These are phyloP conservation scores for Vigna angularis DNA, from an alignment of 306 rosid species.

Conservation along the genomic window DNA sequence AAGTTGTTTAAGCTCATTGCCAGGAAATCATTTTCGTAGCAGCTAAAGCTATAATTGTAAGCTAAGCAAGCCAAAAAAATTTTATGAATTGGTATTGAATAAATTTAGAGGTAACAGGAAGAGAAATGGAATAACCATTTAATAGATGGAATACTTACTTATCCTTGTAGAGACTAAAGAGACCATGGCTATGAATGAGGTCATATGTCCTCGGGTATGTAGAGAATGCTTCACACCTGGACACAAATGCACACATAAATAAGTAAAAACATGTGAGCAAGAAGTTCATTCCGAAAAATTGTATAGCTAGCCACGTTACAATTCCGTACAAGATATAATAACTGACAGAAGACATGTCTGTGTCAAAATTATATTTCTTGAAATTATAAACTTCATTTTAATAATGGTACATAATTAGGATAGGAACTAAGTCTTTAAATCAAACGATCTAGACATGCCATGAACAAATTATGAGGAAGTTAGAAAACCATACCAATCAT, in stretches of 20 bases:
- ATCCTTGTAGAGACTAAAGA: conserved; percentile 81
- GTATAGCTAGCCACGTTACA: conserved; percentile 18
- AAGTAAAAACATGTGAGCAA: conserved; percentile 7
- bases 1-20: conserved; percentile 31
- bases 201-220: conserved; percentile 97
- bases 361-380: neutral
- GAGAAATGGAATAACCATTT: conserved; percentile 21
- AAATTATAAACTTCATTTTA: neutral
- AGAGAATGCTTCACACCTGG: conserved; percentile 94
- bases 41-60: conserved; percentile 7
- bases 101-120: conserved; percentile 25
- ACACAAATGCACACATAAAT: conserved; percentile 35
- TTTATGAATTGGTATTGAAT: conserved; percentile 7
- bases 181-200: conserved; percentile 87
- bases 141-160: conserved; percentile 62
- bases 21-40: conserved; percentile 26
- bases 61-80: conserved; percentile 18
- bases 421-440: neutral
- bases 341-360: neutral
- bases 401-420: neutral
- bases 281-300: neutral
- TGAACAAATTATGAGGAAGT: conserved; percentile 20
- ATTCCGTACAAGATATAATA: conserved; percentile 21
- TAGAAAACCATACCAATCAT: conserved; percentile 75
- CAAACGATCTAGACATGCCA: conserved; percentile 22